phyloP scores from a whole-genome alignment of 805 yeast species.

The Priceomyces haplophilus region DNA sequence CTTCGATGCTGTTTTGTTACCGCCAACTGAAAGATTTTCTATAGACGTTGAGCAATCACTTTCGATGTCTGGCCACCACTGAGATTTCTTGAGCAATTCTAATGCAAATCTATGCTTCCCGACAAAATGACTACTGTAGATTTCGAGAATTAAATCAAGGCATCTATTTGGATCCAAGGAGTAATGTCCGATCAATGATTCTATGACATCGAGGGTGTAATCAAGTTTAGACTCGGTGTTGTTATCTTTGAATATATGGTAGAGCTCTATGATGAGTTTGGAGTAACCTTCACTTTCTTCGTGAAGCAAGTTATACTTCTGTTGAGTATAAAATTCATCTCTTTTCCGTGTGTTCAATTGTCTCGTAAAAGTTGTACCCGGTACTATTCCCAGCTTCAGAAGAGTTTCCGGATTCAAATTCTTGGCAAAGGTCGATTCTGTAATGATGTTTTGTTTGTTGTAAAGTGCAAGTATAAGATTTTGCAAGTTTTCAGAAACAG shows the following conservation, averaged over 20 bases:
- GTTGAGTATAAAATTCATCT: constrained; percentile 46
- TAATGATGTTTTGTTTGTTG: constrained; percentile 23
- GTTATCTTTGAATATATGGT: constrained; percentile 33
- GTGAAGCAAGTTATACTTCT: constrained; percentile 61
- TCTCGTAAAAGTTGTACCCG: constrained; percentile 32
- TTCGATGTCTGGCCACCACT: constrained; percentile 61
- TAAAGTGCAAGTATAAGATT: constrained; percentile 21
- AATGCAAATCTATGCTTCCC: constrained; percentile 47
- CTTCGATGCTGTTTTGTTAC: constrained; percentile 53
- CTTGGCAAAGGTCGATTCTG: constrained; percentile 30
- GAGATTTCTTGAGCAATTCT: constrained; percentile 48
- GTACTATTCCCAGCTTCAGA: constrained; percentile 26
- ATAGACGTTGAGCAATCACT: constrained; percentile 31
- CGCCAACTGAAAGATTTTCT: constrained; percentile 44
- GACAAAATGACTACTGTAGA: constrained; percentile 46
- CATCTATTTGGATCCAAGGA: constrained; percentile 70
- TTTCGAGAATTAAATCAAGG: constrained; percentile 58
- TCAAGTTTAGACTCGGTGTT: constrained; percentile 42
- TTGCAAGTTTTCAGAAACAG: constrained; percentile 20
- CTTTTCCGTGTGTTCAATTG: constrained; percentile 35
- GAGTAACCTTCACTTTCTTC: constrained; percentile 82
- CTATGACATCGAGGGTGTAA: constrained; percentile 46
- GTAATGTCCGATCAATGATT: constrained; percentile 68
- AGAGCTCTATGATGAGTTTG: constrained; percentile 52
- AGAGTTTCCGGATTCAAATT: constrained; percentile 29